A percentile compares a stretch with the other conserved stretches of the same genome.
Conservation (phyloP, 768 basidiomycete species). For the Tubosaeta sp. region DNA sequence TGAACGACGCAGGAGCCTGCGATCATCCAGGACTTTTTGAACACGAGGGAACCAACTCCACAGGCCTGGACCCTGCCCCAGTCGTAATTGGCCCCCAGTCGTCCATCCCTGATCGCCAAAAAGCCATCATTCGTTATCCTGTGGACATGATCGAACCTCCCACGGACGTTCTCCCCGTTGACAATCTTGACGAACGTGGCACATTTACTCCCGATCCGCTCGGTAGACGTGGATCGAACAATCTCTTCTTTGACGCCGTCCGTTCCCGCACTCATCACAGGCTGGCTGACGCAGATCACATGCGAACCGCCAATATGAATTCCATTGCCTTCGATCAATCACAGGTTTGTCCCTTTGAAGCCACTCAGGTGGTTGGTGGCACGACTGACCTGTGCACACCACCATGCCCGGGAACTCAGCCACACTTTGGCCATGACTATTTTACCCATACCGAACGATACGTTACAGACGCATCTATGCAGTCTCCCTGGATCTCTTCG, state of each 20-base stretch:
- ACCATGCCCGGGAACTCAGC: constrained; percentile 21
- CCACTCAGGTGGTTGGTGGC: constrained; percentile 19
- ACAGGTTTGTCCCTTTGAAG: constrained; percentile 20
- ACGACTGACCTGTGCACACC: constrained; percentile 22
- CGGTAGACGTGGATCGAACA: constrained; percentile 34
- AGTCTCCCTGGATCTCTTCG: constrained; percentile 26
- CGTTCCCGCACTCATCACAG: constrained; percentile 24
- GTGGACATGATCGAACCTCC: constrained; percentile 12
- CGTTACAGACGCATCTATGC: constrained; percentile 18
- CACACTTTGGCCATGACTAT: constrained; percentile 23
- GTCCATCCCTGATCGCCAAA: constrained; percentile 19
- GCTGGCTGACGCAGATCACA: constrained; percentile 18
- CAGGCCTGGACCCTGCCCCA: constrained; percentile 8
- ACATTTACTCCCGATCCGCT: constrained; percentile 18
- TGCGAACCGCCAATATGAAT: constrained; percentile 19
- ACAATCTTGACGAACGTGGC: constrained; percentile 14
- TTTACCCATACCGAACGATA: constrained; percentile 24
- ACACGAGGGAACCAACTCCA: constrained; percentile 15
- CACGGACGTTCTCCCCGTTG: constrained; percentile 9
- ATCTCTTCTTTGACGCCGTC: constrained; percentile 38
- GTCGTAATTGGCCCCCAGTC: constrained; percentile 6
- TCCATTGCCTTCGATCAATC: constrained; percentile 17
- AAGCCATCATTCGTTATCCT: constrained; percentile 13
- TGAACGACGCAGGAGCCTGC: constrained; percentile 20
- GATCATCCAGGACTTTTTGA: constrained; percentile 20